Conservation (phyloP, 805 yeast species). For the Yamadazyma paraphyllophila region DNA sequence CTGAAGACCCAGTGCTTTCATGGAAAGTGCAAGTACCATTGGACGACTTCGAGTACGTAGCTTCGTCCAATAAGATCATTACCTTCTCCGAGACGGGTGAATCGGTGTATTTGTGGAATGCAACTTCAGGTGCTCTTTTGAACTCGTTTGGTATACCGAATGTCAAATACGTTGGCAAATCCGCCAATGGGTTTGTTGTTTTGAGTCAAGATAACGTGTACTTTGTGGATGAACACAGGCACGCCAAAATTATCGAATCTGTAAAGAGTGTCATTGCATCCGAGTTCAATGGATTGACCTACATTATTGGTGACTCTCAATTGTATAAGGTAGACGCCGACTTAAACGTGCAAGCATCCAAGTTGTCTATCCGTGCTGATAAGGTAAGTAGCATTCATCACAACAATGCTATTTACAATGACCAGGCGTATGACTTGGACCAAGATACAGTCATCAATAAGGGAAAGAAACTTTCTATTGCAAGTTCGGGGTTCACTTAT, state of each 20-base stretch:
- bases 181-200: constrained; percentile 7
- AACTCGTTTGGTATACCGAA: neutral
- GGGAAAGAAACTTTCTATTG: constrained; percentile 1
- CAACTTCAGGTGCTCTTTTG: constrained; percentile 2
- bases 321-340: constrained; percentile 2
- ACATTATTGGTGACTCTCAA: constrained; percentile 9
- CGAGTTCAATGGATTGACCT: constrained; percentile 1
- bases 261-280: constrained; percentile 7
- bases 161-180: neutral
- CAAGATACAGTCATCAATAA: neutral
- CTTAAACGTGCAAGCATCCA: neutral
- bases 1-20: neutral
- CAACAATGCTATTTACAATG: neutral
- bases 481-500: constrained; percentile 9
- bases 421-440: constrained; percentile 7
- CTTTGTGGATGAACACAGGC: neutral
- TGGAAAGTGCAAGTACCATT: constrained; percentile 11
- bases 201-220: neutral
- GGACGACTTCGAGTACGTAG: neutral
- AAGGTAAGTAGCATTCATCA: constrained; percentile 3
- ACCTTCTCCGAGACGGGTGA: neutral
- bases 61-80: neutral
- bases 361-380: constrained; percentile 1
- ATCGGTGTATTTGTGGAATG: constrained; percentile 6
- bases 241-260: neutral